phyloP scores from a whole-genome alignment of 306 rosid species.

The barrel medic (Medicago truncatula) region MtrunA17r5.0-ANR NC_053042.1:55264501-55265000 shows the following conservation, averaged over 20 bases:
- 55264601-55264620: background rate
- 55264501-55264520: too few species aligned
- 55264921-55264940: background rate
- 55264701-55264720: background rate
- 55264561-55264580: background rate
- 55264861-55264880: constrained; percentile 4
- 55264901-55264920: background rate
- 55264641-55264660: background rate
- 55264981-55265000: background rate
- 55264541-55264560: constrained; percentile 16
- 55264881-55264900: background rate
- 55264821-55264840: background rate
- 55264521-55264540: background rate
- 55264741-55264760: background rate
- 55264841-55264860: background rate
- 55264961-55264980: background rate
- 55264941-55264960: background rate
- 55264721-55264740: background rate
- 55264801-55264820: background rate
- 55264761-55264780: background rate
- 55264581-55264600: constrained; percentile 11
- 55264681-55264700: background rate
- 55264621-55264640: background rate
- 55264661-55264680: background rate
- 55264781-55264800: background rate